phyloP scores from a whole-genome alignment of 75 land plant species.

The Cupressus sempervirens region DNA sequence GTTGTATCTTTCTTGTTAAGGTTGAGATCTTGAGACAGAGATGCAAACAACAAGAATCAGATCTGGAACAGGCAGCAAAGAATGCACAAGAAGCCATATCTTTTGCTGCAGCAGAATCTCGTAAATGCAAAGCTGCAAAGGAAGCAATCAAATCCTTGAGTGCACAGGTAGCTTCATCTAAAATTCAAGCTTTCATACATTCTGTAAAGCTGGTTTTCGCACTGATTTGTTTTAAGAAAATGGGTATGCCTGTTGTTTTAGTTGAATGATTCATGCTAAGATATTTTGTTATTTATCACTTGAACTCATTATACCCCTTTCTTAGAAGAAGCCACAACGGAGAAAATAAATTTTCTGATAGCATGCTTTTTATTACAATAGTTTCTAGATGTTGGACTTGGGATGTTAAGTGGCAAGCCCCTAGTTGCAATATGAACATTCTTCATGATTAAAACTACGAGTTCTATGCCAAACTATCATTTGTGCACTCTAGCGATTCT shows the following conservation, averaged over 20 bases:
- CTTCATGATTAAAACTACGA: background rate
- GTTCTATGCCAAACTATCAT: background rate
- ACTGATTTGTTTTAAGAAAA: background rate
- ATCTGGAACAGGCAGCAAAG: constrained; percentile 47
- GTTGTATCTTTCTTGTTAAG: constrained; percentile 25
- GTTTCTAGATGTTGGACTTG: background rate
- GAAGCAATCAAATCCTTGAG: constrained; percentile 82
- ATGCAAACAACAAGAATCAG: constrained; percentile 60
- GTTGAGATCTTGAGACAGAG: constrained; percentile 51
- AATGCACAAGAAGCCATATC: constrained; percentile 56
- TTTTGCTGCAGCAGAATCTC: constrained; percentile 66
- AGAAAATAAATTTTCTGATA: background rate
- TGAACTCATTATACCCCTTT: background rate
- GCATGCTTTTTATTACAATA: background rate
- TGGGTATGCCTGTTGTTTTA: background rate
- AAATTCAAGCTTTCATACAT: background rate
- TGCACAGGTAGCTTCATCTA: constrained; percentile 44
- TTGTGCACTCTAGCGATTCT: background rate
- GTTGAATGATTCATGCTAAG: background rate
- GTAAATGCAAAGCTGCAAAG: constrained; percentile 73
- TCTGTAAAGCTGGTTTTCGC: background rate
- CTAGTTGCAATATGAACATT: background rate
- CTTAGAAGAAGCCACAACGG: background rate
- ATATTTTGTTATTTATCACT: background rate
- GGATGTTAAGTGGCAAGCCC: background rate